A percentile compares a stretch with the other conserved stretches of the same genome.
Evolutionary conservation across 176 grass and related monocot genomes (phyloP).

Genomic region (Triticum urartu): DNA sequence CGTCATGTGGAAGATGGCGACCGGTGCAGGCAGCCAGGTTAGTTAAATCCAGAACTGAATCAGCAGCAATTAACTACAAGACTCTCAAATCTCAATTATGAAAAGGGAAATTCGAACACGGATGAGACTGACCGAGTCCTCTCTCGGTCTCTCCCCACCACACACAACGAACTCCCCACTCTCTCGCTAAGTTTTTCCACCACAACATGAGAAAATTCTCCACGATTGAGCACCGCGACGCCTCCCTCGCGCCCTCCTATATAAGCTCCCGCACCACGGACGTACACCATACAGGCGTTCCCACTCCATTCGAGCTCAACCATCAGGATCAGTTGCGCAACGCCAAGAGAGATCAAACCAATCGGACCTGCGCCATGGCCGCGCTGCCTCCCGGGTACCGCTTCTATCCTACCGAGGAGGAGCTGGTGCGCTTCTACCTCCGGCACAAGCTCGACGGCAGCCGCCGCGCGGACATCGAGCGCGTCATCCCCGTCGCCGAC

Average conservation of each 20-base stretch:
- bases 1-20: background rate
- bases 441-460: conserved; percentile 66
- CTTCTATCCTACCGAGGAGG: conserved; percentile 96
- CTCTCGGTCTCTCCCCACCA: too few species aligned
- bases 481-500: conserved; percentile 68
- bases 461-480: conserved; percentile 50
- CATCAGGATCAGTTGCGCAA: background rate
- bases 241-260: conserved; percentile 18
- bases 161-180: background rate
- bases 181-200: background rate
- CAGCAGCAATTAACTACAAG: background rate
- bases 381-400: conserved; percentile 57
- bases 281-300: conserved; percentile 22
- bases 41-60: background rate
- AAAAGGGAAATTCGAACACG: background rate
- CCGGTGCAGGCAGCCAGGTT: background rate
- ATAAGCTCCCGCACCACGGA: background rate
- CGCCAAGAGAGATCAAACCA: background rate
- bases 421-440: conserved; percentile 87
- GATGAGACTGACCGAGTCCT: conserved; percentile 41
- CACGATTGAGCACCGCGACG: background rate
- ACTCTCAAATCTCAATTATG: background rate
- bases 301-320: conserved; percentile 13
- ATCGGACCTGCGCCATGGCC: conserved; percentile 21
- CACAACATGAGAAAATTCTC: conserved; percentile 21